A percentile compares a stretch with the other conserved stretches of the same genome.
Conservation (phyloP, 306 rosid species). For the Sechiopsis laciniata region DNA sequence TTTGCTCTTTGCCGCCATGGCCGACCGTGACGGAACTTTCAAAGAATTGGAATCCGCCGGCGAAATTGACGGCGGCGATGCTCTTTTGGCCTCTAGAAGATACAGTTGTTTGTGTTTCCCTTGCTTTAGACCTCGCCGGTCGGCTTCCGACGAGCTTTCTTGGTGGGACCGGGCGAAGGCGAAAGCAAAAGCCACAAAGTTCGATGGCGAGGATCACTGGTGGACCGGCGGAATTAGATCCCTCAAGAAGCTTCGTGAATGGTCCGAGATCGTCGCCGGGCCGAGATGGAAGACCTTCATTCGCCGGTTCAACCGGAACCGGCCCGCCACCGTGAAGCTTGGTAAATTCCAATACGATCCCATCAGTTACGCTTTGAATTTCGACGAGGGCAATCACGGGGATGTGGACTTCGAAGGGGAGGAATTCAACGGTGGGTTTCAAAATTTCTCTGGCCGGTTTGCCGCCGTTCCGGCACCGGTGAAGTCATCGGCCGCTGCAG, state of each 20-base stretch:
- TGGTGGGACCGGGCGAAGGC: conserved; percentile 69
- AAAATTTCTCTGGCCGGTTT: conserved; percentile 65
- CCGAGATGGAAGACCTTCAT: conserved; percentile 94
- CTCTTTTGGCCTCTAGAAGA: conserved; percentile 30
- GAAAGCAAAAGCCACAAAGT: neutral
- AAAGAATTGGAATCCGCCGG: conserved; percentile 38
- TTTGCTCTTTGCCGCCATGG: neutral
- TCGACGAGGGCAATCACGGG: conserved; percentile 61
- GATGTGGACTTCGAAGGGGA: conserved; percentile 32
- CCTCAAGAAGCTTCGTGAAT: conserved; percentile 61
- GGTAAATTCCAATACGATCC: conserved; percentile 77
- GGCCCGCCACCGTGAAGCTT: conserved; percentile 37
- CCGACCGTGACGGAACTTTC: conserved; percentile 16
- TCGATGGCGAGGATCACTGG: conserved; percentile 43
- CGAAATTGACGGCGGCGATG: conserved; percentile 27
- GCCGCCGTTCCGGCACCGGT: conserved; percentile 33
- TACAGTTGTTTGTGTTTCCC: conserved; percentile 55
- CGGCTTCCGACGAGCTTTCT: conserved; percentile 28
- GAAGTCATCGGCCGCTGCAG: neutral
- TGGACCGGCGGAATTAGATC: conserved; percentile 60
- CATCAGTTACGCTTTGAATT: conserved; percentile 74
- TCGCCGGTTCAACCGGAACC: conserved; percentile 56
- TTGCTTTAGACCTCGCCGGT: conserved; percentile 40
- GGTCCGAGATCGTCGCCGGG: conserved; percentile 96
- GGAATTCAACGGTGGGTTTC: conserved; percentile 28